Percentiles rank a stretch among this genome's conserved stretches.
Conservation (phyloP, 2,329 filamentous ascomycete genomes). For the Neurospora crassa region DNA sequence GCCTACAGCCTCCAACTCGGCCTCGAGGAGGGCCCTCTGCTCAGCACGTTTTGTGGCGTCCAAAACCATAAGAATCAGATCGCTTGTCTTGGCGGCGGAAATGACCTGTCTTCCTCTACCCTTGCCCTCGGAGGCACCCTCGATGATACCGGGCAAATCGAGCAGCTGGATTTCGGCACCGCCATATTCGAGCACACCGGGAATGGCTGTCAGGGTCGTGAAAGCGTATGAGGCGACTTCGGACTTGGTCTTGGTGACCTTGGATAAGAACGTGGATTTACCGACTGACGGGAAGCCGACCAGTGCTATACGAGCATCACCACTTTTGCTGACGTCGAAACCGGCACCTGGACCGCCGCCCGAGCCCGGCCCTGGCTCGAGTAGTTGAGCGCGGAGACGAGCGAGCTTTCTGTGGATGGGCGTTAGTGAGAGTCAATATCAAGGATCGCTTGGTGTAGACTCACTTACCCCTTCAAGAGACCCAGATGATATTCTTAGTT, state of each 20-base stretch:
- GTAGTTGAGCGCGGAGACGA: conserved; percentile 82
- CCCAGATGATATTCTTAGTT: conserved; percentile 98
- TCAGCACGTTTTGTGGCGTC: conserved; percentile 96
- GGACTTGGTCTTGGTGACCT: conserved; percentile 95
- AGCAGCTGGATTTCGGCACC: conserved; percentile 97
- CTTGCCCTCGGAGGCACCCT: conserved; percentile 92
- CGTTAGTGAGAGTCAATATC: background rate
- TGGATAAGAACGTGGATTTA: conserved; percentile 97
- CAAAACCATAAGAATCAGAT: conserved; percentile 91
- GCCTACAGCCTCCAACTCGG: conserved; percentile 87
- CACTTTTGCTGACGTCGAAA: conserved; percentile 91
- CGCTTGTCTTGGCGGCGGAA: conserved; percentile 94
- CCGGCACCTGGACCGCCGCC: conserved; percentile 72
- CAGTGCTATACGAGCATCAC: conserved; percentile 90
- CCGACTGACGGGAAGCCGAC: conserved; percentile 98
- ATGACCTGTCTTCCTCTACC: conserved; percentile 94
- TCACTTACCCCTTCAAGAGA: conserved; percentile 80
- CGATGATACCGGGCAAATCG: conserved; percentile 96
- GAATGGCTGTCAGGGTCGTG: conserved; percentile 94
- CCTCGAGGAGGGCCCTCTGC: conserved; percentile 80
- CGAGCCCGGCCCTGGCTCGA: conserved; percentile 76
- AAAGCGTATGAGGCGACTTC: conserved; percentile 95
- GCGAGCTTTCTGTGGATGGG: conserved; percentile 69
- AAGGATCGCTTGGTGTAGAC: background rate
- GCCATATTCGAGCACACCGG: conserved; percentile 93